These are phyloP conservation scores for Phytopythium sindhum DNA, from an alignment of 352 stramenopile species.

Conservation along the genomic window DNA sequence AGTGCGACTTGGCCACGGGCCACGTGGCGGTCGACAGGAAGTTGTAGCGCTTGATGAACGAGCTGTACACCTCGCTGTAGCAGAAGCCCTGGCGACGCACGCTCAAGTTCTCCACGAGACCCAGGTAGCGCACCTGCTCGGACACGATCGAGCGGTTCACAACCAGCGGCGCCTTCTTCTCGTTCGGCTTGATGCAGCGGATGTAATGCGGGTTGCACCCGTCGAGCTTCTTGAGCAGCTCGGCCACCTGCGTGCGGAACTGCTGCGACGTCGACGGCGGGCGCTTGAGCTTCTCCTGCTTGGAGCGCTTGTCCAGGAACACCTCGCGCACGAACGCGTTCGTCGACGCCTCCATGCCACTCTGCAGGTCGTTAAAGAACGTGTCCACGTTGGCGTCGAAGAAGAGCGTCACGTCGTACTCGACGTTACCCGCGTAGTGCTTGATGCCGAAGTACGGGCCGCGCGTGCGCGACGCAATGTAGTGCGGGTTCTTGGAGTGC, in stretches of 20 bases:
- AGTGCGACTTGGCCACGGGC: constrained; percentile 59
- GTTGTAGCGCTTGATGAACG: constrained; percentile 85
- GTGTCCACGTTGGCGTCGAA: constrained; percentile 85
- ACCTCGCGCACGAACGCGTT: constrained; percentile 74
- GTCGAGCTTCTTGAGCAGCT: constrained; percentile 82
- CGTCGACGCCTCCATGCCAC: constrained; percentile 65
- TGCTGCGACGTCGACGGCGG: constrained; percentile 81
- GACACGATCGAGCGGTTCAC: constrained; percentile 65
- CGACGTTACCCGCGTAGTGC: constrained; percentile 84
- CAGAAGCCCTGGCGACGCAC: constrained; percentile 84
- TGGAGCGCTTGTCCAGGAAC: constrained; percentile 76
- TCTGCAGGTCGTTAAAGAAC: constrained; percentile 82
- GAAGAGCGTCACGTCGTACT: constrained; percentile 85
- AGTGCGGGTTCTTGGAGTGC: constrained; percentile 71
- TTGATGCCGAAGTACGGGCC: constrained; percentile 76
- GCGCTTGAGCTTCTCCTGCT: constrained; percentile 82
- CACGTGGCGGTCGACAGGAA: constrained; percentile 81
- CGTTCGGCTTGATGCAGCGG: constrained; percentile 90
- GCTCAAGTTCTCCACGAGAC: constrained; percentile 79
- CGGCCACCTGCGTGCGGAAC: constrained; percentile 75
- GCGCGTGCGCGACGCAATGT: constrained; percentile 64
- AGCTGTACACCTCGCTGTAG: constrained; percentile 76
- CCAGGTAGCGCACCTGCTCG: constrained; percentile 80
- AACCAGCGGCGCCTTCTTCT: constrained; percentile 74
- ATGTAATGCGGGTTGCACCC: constrained; percentile 90